Evolutionary conservation across 805 yeast genomes (phyloP), one percentile per base, ranked within the genome.

Genomic region (Candida chauliodis): DNA sequence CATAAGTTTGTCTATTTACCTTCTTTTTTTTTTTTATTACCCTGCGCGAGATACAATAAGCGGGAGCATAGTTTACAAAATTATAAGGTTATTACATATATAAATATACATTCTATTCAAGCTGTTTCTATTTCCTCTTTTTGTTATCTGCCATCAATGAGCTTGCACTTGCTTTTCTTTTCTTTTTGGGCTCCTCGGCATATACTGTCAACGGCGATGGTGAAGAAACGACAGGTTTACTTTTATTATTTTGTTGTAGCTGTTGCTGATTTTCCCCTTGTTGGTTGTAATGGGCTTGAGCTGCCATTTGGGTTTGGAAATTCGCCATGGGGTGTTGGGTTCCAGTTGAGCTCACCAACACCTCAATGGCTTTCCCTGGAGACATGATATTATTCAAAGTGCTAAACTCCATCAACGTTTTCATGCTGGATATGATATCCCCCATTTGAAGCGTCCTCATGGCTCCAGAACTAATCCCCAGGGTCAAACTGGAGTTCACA

Each of bases 401-500:
- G 8, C 84, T 73, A 47, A 70, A 77, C 8, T 70, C 63, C 78
- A 85, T 79, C 39, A 88, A 61, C 5, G 84, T 79, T 39, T 75
- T 73, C 45, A 87, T 67, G 44, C 78, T 76, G 0, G 88, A 71
- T 87, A 88, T 83, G 8, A 82, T 81, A 56, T 86, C 93, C 29
- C 88, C 75, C 4, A 84, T 76, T 56, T 85, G 91, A 61, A 87
- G 59, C 16, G 81, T 69, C 42, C 91, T 64, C 77, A 85, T 74
- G 5, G 85, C 79, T 27, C 73, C 72, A 36, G 75, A 79, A 38
- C 78, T 79, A 4, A 84, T 58, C 0, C 95, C 95, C 45, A 75
- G 74, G 38, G 72, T 71, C 4, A 79, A 65, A 39, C 79, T 59
- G 28, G 63, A 63, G 31, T 69, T 63, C 44, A 69, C 69, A 1